A percentile compares a stretch with the other conserved stretches of the same genome.
Evolutionary conservation across 345 rosid genomes (phyloP).

Genomic region (Stellera chamaejasme): DNA sequence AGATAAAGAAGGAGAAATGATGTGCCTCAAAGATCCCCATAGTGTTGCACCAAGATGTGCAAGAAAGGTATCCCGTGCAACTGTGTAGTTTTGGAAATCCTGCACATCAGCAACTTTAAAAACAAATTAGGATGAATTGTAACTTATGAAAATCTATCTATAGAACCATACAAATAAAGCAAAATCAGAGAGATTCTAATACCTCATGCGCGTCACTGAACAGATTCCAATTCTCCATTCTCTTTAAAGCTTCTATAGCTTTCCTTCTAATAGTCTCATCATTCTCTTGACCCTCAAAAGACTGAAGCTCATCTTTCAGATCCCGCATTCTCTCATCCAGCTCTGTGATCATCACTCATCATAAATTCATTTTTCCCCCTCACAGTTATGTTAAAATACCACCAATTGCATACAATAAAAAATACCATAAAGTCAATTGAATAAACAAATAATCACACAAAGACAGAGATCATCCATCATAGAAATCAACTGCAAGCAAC

Average conservation of each 20-base stretch:
- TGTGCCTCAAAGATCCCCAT: constrained; percentile 95
- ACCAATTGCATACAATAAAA: too few relatives aligned
- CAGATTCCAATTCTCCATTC: constrained; percentile 98
- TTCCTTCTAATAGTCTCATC: constrained; percentile 79
- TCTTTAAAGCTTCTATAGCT: constrained; percentile 71
- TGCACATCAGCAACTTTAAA: constrained; percentile 23
- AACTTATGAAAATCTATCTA: constrained; percentile 13
- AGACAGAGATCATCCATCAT: too few relatives aligned
- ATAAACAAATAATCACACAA: neutral
- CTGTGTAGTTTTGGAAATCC: constrained; percentile 91
- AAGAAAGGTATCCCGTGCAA: constrained; percentile 95
- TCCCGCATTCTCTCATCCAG: constrained; percentile 97
- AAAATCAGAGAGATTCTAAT: neutral
- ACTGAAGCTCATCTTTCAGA: constrained; percentile 86
- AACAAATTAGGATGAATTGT: constrained; percentile 8
- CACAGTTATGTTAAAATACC: too few relatives aligned
- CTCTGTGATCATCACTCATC: constrained; percentile 35
- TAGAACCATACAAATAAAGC: constrained; percentile 1
- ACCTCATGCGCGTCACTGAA: constrained; percentile 82
- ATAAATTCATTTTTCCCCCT: too few relatives aligned
- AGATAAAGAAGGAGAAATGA: constrained; percentile 86
- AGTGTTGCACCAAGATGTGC: constrained; percentile 92
- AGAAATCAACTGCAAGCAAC: too few relatives aligned
- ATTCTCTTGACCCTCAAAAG: constrained; percentile 78
- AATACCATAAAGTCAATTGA: neutral